A percentile compares a stretch with the other conserved stretches of the same genome.
Conservation (phyloP, 148 eudicot genomes). For the Spergularia bocconei region DNA sequence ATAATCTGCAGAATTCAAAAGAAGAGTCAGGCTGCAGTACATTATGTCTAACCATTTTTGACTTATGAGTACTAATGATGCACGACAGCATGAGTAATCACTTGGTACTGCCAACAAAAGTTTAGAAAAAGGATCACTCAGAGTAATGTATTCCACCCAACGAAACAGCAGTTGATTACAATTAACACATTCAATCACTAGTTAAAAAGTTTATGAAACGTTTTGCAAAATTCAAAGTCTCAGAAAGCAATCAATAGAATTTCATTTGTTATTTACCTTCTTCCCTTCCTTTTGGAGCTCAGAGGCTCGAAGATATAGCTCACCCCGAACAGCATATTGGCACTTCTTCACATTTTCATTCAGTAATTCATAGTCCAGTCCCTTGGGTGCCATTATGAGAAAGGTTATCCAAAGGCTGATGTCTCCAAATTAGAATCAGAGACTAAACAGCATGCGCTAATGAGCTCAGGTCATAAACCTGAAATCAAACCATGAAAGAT, state of each 20-base stretch:
- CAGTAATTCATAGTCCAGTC: slow-evolving; percentile 73
- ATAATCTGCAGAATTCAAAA: slow-evolving; percentile 58
- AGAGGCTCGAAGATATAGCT: slow-evolving; percentile 96
- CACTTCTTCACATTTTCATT: slow-evolving; percentile 97
- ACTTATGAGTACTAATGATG: background rate
- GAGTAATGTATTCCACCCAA: slow-evolving; percentile 5
- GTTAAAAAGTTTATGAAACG: background rate
- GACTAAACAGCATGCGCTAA: slow-evolving; percentile 11
- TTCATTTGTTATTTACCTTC: slow-evolving; percentile 50
- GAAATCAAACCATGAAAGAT: slow-evolving; percentile 12
- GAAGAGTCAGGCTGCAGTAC: slow-evolving; percentile 15
- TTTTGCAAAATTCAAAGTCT: background rate
- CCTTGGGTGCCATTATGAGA: slow-evolving; percentile 59
- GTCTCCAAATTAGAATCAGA: slow-evolving; percentile 22
- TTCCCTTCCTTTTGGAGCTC: slow-evolving; percentile 99
- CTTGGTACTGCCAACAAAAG: background rate
- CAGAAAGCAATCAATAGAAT: slow-evolving; percentile 1
- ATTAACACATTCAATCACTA: too few species aligned
- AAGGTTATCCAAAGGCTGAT: slow-evolving; percentile 4
- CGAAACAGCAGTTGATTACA: background rate
- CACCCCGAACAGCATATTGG: slow-evolving; percentile 98
- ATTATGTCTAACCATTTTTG: background rate
- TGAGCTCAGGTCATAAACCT: slow-evolving; percentile 33
- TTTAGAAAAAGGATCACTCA: background rate
- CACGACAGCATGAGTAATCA: background rate